phyloP scores from a whole-genome alignment of 2,329 filamentous ascomycete genomes.

The Claviceps cyperi region DNA sequence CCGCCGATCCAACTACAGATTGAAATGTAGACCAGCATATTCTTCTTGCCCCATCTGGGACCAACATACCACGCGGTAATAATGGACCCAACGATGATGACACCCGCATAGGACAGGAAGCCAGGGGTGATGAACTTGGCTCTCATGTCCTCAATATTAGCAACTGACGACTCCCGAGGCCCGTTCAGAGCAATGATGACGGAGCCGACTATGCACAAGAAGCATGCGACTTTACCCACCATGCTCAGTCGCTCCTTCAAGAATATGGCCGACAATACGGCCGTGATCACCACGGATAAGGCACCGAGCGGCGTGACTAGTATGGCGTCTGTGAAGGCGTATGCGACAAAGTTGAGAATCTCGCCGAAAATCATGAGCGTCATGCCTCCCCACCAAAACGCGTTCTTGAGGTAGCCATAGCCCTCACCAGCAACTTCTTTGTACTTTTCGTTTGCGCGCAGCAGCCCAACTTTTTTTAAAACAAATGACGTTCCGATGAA shows the following conservation, averaged over 20 bases:
- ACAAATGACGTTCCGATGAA: constrained; percentile 96
- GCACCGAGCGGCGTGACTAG: constrained; percentile 86
- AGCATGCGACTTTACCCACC: constrained; percentile 91
- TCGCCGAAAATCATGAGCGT: constrained; percentile 92
- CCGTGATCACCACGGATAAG: constrained; percentile 81
- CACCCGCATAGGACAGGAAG: constrained; percentile 71
- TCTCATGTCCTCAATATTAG: constrained; percentile 86
- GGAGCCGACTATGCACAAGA: constrained; percentile 85
- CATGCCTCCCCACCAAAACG: constrained; percentile 94
- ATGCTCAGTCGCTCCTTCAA: constrained; percentile 90
- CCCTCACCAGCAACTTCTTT: constrained; percentile 91
- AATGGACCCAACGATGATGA: constrained; percentile 59
- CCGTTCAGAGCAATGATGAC: constrained; percentile 92
- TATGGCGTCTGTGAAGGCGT: constrained; percentile 93
- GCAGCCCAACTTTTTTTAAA: constrained; percentile 80
- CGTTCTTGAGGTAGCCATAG: constrained; percentile 92
- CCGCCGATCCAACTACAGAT: constrained; percentile 94
- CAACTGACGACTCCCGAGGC: constrained; percentile 69
- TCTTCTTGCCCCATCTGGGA: constrained; percentile 85
- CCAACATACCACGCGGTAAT: constrained; percentile 68
- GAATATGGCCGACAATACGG: constrained; percentile 84
- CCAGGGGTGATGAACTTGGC: constrained; percentile 71
- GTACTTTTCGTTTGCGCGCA: constrained; percentile 92
- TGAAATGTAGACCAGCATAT: constrained; percentile 93
- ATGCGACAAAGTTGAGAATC: constrained; percentile 93